Base-by-base conservation (phyloP, 805 yeast genomes). In the Starmerella floris region DNA sequence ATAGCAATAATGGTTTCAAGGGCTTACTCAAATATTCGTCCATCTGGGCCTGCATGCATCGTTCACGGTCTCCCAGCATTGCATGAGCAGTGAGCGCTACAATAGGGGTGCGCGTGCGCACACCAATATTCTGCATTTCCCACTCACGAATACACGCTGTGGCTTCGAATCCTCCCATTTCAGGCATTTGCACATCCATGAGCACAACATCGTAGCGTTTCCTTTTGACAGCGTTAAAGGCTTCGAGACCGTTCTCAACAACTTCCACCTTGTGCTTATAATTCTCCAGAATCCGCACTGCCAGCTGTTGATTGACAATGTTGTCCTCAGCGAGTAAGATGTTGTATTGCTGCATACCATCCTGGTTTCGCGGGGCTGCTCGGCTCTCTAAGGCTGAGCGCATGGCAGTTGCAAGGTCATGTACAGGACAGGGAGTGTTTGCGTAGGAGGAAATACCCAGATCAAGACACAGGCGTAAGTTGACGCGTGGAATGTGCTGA, bases 101-200 rank as follows among this genome's bases (percentile, higher is more conserved):
- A 52, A 83, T 83, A 19, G 95, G 94, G 1, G 88, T 79, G 45
- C 93, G 70, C 47, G 79, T 76, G 26, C 81, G 70, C 40, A 77
- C 70, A 35, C 87, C 84, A 49, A 78, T 77, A 19, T 76, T 70
- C 61, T 78, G 79, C 65, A 72, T 75, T 62, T 83, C 95, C 93
- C 93, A 83, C 56, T 80, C 84, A 52, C 95, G 68, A 41, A 83
- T 83, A 60, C 76, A 75, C 37, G 79, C 83, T 1, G 94, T 83
- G 2, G 94, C 94, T 56, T 83, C 95, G 59, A 83, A 83, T 0
- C 95, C 95, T 23, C 94, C 94, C 91, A 83, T 84, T 15, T 82
- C 83, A 8, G 94, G 94, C 95, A 83, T 83, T 60, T 83, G 95
- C 35, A 83, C 94, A 64, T 83, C 94, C 95, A 83, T 83, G 51